Conservation (phyloP, 2,329 filamentous ascomycete species). For the Proliferodiscus dingleyae region DNA sequence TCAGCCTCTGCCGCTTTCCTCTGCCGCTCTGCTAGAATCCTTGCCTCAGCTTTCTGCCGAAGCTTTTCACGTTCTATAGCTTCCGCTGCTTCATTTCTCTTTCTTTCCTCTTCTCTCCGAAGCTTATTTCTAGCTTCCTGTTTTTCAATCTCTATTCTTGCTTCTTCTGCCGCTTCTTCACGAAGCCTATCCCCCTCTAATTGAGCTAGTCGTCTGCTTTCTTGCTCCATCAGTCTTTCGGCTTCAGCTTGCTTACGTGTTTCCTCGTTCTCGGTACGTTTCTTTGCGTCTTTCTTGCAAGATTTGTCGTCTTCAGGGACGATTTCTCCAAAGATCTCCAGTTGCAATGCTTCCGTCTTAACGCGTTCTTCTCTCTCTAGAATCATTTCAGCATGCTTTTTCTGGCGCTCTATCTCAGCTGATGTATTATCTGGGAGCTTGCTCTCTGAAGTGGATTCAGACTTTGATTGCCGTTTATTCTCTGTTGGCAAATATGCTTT, state of each 20-base stretch:
- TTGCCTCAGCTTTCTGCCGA: background rate
- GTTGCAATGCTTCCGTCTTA: slow-evolving; percentile 7
- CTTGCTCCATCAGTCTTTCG: slow-evolving; percentile 3
- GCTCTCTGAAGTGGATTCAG: slow-evolving; percentile 36
- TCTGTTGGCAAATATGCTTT: background rate
- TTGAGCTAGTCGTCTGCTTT: background rate
- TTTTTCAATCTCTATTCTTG: background rate
- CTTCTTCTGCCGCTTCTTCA: slow-evolving; percentile 2
- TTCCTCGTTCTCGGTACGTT: slow-evolving; percentile 6
- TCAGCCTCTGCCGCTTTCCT: background rate
- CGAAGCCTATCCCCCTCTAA: background rate
- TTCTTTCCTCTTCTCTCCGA: slow-evolving; percentile 1
- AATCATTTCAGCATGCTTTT: slow-evolving; percentile 15
- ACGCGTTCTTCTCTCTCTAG: slow-evolving; percentile 12
- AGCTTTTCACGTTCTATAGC: background rate
- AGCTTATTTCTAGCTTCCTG: background rate
- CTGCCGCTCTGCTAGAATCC: background rate
- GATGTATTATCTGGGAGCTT: slow-evolving; percentile 4
- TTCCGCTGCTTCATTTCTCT: background rate
- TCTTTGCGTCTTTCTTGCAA: slow-evolving; percentile 7
- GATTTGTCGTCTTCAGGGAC: slow-evolving; percentile 11
- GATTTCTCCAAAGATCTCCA: slow-evolving; percentile 19
- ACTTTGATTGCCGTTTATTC: too few species aligned
- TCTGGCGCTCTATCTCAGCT: slow-evolving; percentile 9
- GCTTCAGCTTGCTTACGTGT: background rate